Evolutionary conservation across 139 green algal genomes (phyloP), one percentile per base, ranked within the genome.

Genomic region (Coelastrella sp.): DNA sequence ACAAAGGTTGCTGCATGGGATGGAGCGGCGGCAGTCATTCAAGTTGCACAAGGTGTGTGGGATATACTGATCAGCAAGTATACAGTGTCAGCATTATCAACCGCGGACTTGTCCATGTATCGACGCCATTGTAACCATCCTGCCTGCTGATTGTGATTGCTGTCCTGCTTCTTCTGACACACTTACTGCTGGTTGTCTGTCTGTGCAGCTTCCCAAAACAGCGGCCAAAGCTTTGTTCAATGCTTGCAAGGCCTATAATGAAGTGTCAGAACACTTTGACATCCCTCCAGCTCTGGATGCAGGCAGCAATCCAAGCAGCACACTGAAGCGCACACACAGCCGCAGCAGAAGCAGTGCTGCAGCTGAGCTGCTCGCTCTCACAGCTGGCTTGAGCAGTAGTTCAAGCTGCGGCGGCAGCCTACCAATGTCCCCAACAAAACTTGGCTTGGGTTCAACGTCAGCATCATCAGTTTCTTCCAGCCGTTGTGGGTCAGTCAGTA

Each of bases 1-100:
- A 88, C 85, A 84, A 37, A 30, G 86, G 41, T 82, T 94, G 50
- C 51, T 92, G 79, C 90, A 93, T 50, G 90, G 90, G 23, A 23
- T 59, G 15, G 73, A 84, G 32, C 75, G 90, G 6, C 60, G 87
- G 27, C 38, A 81, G 17, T 83, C 64, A 38, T 72, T 87, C 25
- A 38, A 79, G 23, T 38, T 91, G 83, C 90, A 93, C 68, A 83
- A 80, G 72, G 88, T 91, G 48, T 3, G 85, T 21, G 66, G 67
- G 5, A 63, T 74, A 7, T n/a, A n/a, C n/a, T n/a, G n/a, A n/a
- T n/a, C n/a, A n/a, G n/a, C n/a, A n/a, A n/a, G n/a, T n/a, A n/a
- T n/a, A n/a, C n/a, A n/a, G n/a, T n/a, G n/a, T n/a, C n/a, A n/a
- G n/a, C n/a, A n/a, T n/a, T n/a, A n/a, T n/a, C n/a, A n/a, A n/a